Percentiles rank a stretch among this genome's conserved stretches.
These are phyloP conservation scores for Solanum hybrid DNA, from an alignment of 305 asterid species.

Conservation along the genomic window DNA sequence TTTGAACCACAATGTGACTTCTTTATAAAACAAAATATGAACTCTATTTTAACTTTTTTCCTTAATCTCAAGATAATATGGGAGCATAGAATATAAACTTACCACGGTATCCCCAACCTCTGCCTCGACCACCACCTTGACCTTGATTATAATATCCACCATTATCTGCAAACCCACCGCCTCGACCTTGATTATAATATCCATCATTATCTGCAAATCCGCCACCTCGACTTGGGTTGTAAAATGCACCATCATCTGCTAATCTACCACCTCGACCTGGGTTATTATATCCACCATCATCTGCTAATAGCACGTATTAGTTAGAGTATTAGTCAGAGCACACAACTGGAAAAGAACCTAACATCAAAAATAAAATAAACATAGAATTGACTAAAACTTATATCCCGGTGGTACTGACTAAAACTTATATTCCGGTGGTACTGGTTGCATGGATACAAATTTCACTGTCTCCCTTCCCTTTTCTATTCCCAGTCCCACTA, in stretches of 20 bases:
- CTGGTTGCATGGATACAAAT: not conserved
- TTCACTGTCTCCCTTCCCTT: not conserved
- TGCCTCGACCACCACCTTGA: constrained; percentile 31
- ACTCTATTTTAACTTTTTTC: not conserved
- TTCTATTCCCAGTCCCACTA: not conserved
- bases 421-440: not conserved
- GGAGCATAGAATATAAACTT: not conserved
- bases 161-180: constrained; percentile 4
- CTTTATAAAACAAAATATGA: not conserved
- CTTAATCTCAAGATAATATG: not conserved
- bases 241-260: constrained; percentile 14
- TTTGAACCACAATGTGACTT: not conserved
- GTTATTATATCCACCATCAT: constrained; percentile 17
- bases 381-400: not conserved
- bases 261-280: not conserved
- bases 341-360: not conserved
- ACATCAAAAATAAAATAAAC: not conserved
- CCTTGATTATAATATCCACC: constrained; percentile 22
- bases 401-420: not conserved
- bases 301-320: constrained; percentile 14
- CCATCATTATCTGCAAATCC: constrained; percentile 14
- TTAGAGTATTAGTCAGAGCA: not conserved
- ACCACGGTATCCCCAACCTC: constrained; percentile 46
- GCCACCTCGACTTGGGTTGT: constrained; percentile 2
- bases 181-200: constrained; percentile 6